Evolutionary conservation across 2,329 filamentous ascomycete genomes (phyloP).

Genomic region (Chrysoporthe austroafricana): DNA sequence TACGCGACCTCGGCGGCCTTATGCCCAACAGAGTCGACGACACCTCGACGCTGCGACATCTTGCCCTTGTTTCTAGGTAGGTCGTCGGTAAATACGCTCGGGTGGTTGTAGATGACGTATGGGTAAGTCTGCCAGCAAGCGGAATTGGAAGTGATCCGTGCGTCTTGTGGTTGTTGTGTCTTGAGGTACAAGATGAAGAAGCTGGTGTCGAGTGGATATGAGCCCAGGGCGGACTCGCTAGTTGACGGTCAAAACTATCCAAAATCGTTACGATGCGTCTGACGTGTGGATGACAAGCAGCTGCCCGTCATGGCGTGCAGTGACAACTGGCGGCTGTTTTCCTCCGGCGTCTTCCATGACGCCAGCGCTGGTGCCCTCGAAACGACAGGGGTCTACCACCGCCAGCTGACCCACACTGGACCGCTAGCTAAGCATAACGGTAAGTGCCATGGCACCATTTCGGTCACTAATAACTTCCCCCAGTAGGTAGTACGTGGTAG

Average conservation of each 20-base stretch:
- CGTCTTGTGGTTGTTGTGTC: background rate
- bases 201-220: too few species aligned
- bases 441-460: too few species aligned
- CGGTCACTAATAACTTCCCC: too few species aligned
- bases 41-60: slow-evolving; percentile 28
- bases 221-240: too few species aligned
- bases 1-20: slow-evolving; percentile 58
- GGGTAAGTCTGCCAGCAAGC: background rate
- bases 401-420: too few species aligned
- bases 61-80: background rate
- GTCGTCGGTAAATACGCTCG: background rate
- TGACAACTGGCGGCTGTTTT: background rate
- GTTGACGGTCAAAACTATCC: background rate
- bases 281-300: background rate
- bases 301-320: slow-evolving; percentile 1
- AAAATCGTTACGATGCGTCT: background rate
- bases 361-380: too few species aligned
- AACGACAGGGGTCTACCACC: too few species aligned
- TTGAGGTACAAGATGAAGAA: background rate
- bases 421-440: too few species aligned
- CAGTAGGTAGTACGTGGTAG: too few species aligned
- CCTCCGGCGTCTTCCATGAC: background rate
- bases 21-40: slow-evolving; percentile 45
- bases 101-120: background rate
- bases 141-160: background rate